A percentile compares a stretch with the other conserved stretches of the same genome.
Conservation (phyloP, 2,329 filamentous ascomycete genomes). For the Arthroderma sp. region DNA sequence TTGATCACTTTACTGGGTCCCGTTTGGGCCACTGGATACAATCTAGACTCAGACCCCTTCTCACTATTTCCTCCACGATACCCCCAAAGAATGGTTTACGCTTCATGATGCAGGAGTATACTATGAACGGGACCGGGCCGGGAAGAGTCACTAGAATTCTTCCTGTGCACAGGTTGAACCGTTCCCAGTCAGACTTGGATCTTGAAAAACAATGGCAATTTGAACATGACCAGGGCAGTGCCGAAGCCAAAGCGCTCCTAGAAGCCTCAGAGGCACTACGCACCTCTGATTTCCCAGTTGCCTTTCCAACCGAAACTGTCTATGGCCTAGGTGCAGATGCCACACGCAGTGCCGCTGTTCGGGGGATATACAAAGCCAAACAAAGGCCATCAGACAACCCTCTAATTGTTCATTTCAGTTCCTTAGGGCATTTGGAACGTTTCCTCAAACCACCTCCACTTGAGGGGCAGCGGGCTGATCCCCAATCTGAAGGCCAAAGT, state of each 20-base stretch:
- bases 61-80: no score
- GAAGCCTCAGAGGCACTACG: constrained; percentile 55
- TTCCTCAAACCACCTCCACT: constrained; percentile 38
- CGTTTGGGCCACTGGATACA: no score
- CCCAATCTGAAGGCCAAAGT: constrained; percentile 18
- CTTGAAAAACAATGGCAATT: constrained; percentile 28
- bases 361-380: constrained; percentile 86
- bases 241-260: constrained; percentile 41
- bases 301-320: constrained; percentile 94
- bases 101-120: no score
- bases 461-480: constrained; percentile 14
- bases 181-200: constrained; percentile 19
- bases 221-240: constrained; percentile 23
- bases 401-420: constrained; percentile 81
- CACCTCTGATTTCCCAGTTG: constrained; percentile 61
- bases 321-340: constrained; percentile 96
- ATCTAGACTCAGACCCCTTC: no score
- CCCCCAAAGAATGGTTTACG: no score
- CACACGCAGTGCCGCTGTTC: constrained; percentile 67
- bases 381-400: constrained; percentile 87
- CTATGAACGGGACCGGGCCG: neutral
- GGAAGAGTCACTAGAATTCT: constrained; percentile 20
- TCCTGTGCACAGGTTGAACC: constrained; percentile 26
- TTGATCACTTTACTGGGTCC: no score
- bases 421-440: constrained; percentile 58